Conservation (phyloP, 106 monocot genomes). For the Platanthera guangdongensis region DNA sequence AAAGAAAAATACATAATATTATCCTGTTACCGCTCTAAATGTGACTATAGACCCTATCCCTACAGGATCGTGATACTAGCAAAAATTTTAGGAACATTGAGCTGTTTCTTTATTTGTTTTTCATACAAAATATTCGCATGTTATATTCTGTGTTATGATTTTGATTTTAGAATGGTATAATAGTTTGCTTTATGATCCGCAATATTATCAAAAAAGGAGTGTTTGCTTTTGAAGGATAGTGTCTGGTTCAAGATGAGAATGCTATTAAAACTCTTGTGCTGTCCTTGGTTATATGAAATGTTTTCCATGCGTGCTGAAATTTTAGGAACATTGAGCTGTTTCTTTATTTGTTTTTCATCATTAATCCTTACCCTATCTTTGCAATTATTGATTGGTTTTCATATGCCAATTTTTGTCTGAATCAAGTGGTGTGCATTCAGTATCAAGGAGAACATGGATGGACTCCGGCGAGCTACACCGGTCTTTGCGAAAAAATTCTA, state of each 20-base stretch:
- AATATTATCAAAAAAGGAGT: neutral
- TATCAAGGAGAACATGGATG: constrained; percentile 98
- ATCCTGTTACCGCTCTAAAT: no score
- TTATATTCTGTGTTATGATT: neutral
- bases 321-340: neutral
- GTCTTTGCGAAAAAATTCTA: constrained; percentile 91
- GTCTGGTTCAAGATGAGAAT: neutral
- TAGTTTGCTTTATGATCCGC: neutral
- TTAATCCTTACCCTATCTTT: neutral
- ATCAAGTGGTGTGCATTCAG: constrained; percentile 25
- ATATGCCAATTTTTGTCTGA: neutral
- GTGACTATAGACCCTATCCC: no score
- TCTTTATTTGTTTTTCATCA: constrained; percentile 4
- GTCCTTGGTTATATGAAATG: neutral
- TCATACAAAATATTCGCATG: no score
- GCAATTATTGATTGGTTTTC: neutral
- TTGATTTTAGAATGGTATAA: neutral
- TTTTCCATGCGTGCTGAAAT: neutral
- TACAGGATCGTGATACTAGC: no score
- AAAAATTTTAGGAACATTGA: no score
- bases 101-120: no score
- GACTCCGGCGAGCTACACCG: constrained; percentile 80
- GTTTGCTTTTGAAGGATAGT: neutral
- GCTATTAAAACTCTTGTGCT: neutral
- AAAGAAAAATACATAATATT: no score